phyloP scores from a whole-genome alignment of 257 asterid species.

The Datura wrightii region DNA sequence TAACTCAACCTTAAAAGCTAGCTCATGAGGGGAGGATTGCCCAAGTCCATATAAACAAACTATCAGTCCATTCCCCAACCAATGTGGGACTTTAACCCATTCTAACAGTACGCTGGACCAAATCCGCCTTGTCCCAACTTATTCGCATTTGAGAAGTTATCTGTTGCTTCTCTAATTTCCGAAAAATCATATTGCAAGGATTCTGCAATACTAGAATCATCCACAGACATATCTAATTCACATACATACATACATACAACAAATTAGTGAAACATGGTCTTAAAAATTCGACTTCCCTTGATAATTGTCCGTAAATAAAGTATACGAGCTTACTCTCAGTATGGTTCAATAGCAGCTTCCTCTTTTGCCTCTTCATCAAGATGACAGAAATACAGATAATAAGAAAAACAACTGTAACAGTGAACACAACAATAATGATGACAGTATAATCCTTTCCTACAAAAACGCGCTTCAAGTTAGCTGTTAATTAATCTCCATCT shows the following conservation, averaged over 20 bases:
- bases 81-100: no score
- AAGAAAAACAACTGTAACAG: not conserved
- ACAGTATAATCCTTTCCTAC: conserved; percentile 3
- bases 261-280: not conserved
- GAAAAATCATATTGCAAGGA: conserved; percentile 38
- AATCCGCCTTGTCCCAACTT: conserved; percentile 39
- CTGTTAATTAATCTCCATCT: no score
- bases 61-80: no score
- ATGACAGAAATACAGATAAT: not conserved
- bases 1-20: no score
- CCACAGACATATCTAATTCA: not conserved
- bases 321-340: conserved; percentile 12
- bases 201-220: conserved; percentile 28
- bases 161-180: conserved; percentile 29
- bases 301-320: not conserved
- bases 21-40: no score
- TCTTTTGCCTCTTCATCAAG: not conserved
- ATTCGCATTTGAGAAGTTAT: conserved; percentile 37
- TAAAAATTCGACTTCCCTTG: not conserved
- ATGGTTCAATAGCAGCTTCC: not conserved
- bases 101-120: no score
- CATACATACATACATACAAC: not conserved
- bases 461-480: not conserved
- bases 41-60: no score
- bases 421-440: not conserved